Conservation (phyloP, 768 basidiomycete genomes). For the Leucocoprinus birnbaumii region DNA sequence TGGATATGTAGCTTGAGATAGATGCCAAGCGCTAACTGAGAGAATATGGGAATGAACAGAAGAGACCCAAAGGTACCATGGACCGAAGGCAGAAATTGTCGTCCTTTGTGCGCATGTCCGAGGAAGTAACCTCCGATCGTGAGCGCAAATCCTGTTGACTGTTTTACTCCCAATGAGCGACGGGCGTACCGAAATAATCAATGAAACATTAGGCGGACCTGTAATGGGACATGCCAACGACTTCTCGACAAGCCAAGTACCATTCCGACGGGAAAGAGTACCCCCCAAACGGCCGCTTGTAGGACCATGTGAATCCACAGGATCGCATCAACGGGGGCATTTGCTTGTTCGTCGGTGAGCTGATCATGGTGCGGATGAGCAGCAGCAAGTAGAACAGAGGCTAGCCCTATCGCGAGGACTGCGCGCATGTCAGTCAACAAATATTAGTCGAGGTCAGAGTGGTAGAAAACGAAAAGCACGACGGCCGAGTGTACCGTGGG, state of each 20-base stretch:
- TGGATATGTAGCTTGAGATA: constrained; percentile 93
- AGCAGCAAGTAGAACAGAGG: constrained; percentile 15
- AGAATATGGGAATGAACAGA: constrained; percentile 57
- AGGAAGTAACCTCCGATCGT: constrained; percentile 74
- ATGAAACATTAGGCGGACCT: constrained; percentile 41
- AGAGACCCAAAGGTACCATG: constrained; percentile 73
- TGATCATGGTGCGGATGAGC: constrained; percentile 67
- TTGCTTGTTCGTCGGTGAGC: constrained; percentile 58
- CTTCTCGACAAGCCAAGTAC: constrained; percentile 74
- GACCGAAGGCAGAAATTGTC: constrained; percentile 68
- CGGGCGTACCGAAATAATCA: neutral
- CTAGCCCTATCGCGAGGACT: neutral
- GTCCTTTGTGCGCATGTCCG: constrained; percentile 84
- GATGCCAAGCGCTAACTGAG: constrained; percentile 72
- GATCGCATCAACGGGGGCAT: constrained; percentile 69
- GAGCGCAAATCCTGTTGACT: constrained; percentile 63
- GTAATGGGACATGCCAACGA: constrained; percentile 88
- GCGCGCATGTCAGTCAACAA: constrained; percentile 2
- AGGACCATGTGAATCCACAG: constrained; percentile 83
- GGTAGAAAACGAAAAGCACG: neutral
- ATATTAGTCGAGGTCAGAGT: neutral
- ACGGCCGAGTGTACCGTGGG: no score
- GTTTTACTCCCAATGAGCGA: constrained; percentile 21
- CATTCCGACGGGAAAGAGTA: constrained; percentile 86
- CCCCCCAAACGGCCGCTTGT: constrained; percentile 79